Base-by-base conservation (phyloP, 2,329 filamentous ascomycete species). In the Harringtonia aguacate region DNA sequence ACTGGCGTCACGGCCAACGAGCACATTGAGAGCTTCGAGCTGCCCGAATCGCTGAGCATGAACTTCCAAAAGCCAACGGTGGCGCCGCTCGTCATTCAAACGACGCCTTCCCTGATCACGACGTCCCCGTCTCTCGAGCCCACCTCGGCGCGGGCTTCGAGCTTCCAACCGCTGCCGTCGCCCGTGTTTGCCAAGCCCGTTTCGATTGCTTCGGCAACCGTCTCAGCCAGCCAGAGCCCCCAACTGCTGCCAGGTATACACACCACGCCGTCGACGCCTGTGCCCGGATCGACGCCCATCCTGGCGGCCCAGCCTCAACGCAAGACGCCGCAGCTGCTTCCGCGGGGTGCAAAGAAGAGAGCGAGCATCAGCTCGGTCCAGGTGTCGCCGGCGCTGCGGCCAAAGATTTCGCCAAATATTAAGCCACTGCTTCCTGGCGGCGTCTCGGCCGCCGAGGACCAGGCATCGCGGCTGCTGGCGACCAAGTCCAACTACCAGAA, bases 401-500 rank as follows among this genome's bases (percentile, higher is more conserved):
- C 92, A 2, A 85, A 79, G 59, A 95, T 97, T 49, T 95, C 89
- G 22, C 92, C 90, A 4, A 94, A 79, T 60, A 95, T 98, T 61
- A 94, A 95, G 59, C 90, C 92, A 10, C 63, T 95, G 20, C 73
- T 95, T 38, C 87, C 88, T 4, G 71, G 64, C 10, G 60, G 71
- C 4, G 41, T 48, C 29, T 63, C 71, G 45, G 68, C 73, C 2
- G 69, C 68, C 5, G 77, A 80, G 51, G 75, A 79, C 52, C 72
- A 75, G 2, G 72, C 77, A 0, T 81, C 77, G n/a, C 73, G 87
- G 24, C 74, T 97, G 36, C 73, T 98, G 24, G 86, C 89, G 30
- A 87, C 86, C 15, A 97, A 97, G 61, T 97, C 90, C 2, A 98
- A 98, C 57, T 98, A 98, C 56, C 90, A 97, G 57, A 94, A 95